Evolutionary conservation across 805 yeast genomes (phyloP), one percentile per base, ranked within the genome.

Genomic region (Saccharomycopsis amapae): DNA sequence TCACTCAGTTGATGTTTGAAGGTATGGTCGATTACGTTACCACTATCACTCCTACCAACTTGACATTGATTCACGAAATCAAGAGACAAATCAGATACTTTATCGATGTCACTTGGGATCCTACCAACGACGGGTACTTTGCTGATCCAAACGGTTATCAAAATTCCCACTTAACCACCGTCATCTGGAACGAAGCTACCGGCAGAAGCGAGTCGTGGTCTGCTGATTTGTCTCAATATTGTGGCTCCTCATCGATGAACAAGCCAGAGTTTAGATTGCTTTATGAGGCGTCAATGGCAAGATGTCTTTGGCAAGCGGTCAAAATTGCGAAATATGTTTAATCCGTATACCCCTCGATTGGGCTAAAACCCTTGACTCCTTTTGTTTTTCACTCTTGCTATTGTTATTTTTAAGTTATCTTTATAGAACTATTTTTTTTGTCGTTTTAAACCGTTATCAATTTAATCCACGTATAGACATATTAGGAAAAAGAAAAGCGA

Each of bases 11-110:
- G 52, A 62, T 81, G 42, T 66, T 79, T 35, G 86, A 79, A 59
- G 87, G 87, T 0, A 64, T 79, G 42, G 83, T 84, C 3, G 86
- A 81, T 58, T 81, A 76, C 58, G 56, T 77, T 54, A 79, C 71
- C 37, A n/a, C 32, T 4, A 23, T 40, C n/a, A n/a, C n/a, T n/a
- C n/a, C n/a, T n/a, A 15, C 18, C 9, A 33, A 40, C 24, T 15
- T 23, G 6, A 31, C 38, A 4, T 17, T 40, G 6, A 40, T 17
- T 5, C 19, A 32, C 24, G 44, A 40, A 32, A 5, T 40, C 22
- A 23, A 18, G 15, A 40, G 44, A 20, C 24, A 31, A 1, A 24
- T 40, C 6, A 30, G 44, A 30, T 40, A 40, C 28, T 40, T 40
- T 24, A 40, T 40, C 15, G 44, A 40, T 24, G 20, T 32, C 5